Evolutionary conservation across 345 rosid genomes (phyloP).

Genomic region (Erodium maritimum): DNA sequence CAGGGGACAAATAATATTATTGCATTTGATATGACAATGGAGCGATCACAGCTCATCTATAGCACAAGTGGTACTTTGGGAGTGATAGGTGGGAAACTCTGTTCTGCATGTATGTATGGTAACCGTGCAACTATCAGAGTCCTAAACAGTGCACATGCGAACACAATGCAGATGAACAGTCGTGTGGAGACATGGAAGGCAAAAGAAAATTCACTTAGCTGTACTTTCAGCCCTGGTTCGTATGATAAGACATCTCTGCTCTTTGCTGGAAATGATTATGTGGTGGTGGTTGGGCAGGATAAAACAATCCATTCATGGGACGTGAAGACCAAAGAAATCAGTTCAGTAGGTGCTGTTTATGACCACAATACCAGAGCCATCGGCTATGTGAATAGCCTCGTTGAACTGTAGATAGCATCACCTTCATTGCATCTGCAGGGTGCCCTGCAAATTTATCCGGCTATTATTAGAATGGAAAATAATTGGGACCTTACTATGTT

Average conservation of each 20-base stretch:
- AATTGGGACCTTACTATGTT: no score
- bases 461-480: no score
- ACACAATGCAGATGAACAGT: background rate
- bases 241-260: background rate
- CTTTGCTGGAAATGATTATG: background rate
- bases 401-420: background rate
- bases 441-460: no score
- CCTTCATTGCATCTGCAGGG: background rate
- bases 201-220: background rate
- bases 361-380: background rate
- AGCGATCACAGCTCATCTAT: background rate
- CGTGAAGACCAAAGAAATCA: background rate
- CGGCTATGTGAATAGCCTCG: background rate
- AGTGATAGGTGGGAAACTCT: background rate
- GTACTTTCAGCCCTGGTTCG: background rate
- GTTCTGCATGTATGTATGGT: background rate
- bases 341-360: background rate
- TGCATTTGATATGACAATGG: background rate
- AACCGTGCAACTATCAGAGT: background rate
- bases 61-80: background rate
- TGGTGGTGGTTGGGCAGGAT: background rate
- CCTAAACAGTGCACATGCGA: background rate
- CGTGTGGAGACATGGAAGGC: background rate
- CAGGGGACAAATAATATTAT: background rate
- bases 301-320: background rate